These are phyloP conservation scores for Puccinia brachypodii DNA, from an alignment of 1,284 basidiomycete genomes.

Conservation along the genomic window DNA sequence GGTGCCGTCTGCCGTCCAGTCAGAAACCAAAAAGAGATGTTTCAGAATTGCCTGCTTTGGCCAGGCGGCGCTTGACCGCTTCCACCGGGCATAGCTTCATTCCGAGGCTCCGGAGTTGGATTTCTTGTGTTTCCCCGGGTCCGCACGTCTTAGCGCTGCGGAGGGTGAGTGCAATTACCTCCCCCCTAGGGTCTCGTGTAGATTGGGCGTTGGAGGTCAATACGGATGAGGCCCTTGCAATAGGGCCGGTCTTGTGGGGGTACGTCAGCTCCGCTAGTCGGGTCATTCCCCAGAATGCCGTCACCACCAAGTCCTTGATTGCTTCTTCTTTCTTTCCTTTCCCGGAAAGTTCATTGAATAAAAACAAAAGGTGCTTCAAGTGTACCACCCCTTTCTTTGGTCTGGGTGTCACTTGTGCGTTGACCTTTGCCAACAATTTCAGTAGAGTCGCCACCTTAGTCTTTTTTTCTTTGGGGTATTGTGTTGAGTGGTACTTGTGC, in stretches of 20 bases:
- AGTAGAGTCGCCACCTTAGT: background rate
- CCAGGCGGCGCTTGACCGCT: background rate
- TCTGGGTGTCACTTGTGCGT: background rate
- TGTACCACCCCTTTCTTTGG: background rate
- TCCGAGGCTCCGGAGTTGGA: background rate
- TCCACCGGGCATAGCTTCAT: background rate
- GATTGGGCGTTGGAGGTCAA: background rate
- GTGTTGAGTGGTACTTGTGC: slow-evolving; percentile 12
- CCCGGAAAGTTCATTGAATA: background rate
- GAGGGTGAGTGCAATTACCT: background rate
- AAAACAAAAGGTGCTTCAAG: background rate
- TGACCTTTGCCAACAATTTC: too few relatives aligned
- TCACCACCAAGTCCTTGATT: background rate
- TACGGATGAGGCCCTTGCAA: background rate
- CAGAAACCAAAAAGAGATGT: background rate
- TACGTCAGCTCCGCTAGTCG: slow-evolving; percentile 13
- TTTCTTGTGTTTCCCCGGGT: background rate
- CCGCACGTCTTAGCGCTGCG: background rate
- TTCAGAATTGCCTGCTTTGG: background rate
- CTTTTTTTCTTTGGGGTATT: background rate
- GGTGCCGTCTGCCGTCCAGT: background rate
- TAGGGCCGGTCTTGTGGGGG: background rate
- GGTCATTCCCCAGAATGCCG: slow-evolving; percentile 25
- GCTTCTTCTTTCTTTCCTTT: background rate
- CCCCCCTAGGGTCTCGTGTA: background rate